Percentiles rank a stretch among this genome's conserved stretches.
These are phyloP conservation scores for Glaciozyma antarctica DNA, from an alignment of 768 basidiomycete species.

Conservation along the genomic window DNA sequence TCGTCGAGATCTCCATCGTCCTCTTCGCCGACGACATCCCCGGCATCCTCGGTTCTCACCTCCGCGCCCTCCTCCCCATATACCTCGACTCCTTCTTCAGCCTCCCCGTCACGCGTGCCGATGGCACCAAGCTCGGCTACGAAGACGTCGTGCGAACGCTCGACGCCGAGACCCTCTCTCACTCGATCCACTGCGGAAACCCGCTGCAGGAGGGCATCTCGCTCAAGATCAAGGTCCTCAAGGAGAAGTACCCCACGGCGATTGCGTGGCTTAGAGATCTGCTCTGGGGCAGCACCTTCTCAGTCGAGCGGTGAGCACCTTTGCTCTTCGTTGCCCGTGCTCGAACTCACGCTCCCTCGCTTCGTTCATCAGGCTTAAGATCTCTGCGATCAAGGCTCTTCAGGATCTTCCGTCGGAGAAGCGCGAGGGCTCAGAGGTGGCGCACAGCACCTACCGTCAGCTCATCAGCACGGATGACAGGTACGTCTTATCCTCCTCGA, in stretches of 20 bases:
- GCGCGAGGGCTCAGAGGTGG: constrained; percentile 72
- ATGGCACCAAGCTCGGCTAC: constrained; percentile 62
- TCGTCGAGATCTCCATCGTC: constrained; percentile 68
- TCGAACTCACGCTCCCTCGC: constrained; percentile 22
- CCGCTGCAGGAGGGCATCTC: constrained; percentile 63
- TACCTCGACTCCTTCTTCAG: constrained; percentile 82
- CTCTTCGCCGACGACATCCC: constrained; percentile 69
- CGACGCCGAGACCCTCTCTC: constrained; percentile 82
- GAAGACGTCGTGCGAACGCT: constrained; percentile 86
- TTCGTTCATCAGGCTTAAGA: constrained; percentile 52
- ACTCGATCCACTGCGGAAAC: constrained; percentile 62
- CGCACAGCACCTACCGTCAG: constrained; percentile 59
- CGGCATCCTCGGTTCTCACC: constrained; percentile 41
- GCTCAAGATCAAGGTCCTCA: constrained; percentile 76
- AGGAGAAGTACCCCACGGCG: constrained; percentile 63
- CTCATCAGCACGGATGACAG: constrained; percentile 63
- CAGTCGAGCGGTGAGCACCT: constrained; percentile 58
- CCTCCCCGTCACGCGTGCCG: constrained; percentile 61
- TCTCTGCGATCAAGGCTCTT: constrained; percentile 75
- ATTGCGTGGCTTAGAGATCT: constrained; percentile 79
- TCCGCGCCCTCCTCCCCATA: constrained; percentile 66
- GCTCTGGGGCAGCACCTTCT: constrained; percentile 63
- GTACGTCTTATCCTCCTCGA: constrained; percentile 44
- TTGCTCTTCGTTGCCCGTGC: not conserved
- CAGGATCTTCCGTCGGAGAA: constrained; percentile 86